Percentiles rank a stretch among this genome's conserved stretches.
Conservation (phyloP, 352 stramenopile genomes). For the Lagenidium giganteum region DNA sequence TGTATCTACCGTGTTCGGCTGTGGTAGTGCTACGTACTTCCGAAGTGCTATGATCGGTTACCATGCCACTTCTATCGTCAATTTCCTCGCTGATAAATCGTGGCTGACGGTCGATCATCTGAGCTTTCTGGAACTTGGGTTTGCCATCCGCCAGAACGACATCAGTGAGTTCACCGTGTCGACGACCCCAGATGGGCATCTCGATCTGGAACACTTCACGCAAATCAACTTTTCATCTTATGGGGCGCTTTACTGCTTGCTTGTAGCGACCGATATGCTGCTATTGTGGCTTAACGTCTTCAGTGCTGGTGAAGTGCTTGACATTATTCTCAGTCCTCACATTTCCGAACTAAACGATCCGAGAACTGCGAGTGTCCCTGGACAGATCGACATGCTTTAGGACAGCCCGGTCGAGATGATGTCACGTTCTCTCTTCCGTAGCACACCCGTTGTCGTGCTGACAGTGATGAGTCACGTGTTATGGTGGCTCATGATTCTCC, state of each 20-base stretch:
- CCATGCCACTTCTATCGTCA: conserved; percentile 24
- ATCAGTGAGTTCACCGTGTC: conserved; percentile 19
- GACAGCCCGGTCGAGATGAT: conserved; percentile 17
- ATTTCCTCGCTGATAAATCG: conserved; percentile 26
- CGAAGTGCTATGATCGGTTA: conserved; percentile 33
- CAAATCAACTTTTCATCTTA: conserved; percentile 47
- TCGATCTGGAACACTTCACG: conserved; percentile 24
- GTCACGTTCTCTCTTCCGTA: conserved; percentile 52
- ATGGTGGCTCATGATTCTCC: conserved; percentile 45
- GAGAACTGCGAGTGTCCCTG: conserved; percentile 35
- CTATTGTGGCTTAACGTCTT: conserved; percentile 27
- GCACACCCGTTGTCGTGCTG: conserved; percentile 25
- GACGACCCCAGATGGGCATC: conserved; percentile 10
- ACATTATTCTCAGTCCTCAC: no score
- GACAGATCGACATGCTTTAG: conserved; percentile 18
- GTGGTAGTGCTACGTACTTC: conserved; percentile 37
- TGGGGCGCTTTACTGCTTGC: conserved; percentile 40
- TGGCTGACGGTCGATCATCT: conserved; percentile 43
- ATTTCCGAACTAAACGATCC: no score
- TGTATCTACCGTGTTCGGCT: conserved; percentile 25
- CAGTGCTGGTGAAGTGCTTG: conserved; percentile 31
- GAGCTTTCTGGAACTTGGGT: conserved; percentile 45
- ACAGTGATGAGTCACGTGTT: conserved; percentile 33
- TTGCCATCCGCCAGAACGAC: conserved; percentile 41
- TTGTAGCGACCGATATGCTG: conserved; percentile 31